Evolutionary conservation across 768 basidiomycete species (phyloP), one percentile per base, ranked within the genome.

Genomic region (Termitomyces sp.): DNA sequence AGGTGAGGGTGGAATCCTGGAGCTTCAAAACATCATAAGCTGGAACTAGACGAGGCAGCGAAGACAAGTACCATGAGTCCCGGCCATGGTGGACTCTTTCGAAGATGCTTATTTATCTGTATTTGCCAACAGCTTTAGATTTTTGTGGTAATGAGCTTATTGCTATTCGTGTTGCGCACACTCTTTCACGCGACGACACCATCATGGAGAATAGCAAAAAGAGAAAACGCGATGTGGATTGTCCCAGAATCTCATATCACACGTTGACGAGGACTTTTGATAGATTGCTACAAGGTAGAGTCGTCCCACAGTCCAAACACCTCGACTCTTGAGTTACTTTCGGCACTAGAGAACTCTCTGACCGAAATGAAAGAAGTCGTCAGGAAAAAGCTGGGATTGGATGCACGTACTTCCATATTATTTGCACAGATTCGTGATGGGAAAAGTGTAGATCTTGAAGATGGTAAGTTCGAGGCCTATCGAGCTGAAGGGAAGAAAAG

Each of bases 1-100:
- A 94, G 79, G 69, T 94, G 94, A 40, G 94, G 94, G 71, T 93
- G 81, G 67, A 96, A 96, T 63, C 93, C 94, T 73, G 86, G 73
- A 65, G 78, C 86, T 86, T 57, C 20, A 65, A 12, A 33, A 26
- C 12, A 61, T 26, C 44, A 54, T 47, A 24, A 52, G 46, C 56
- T 48, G 47, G 46, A 52, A 42, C 4, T 45, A 45, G 35, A 49
- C 10, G 45, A 38, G 30, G 54, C 49, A 42, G 54, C 47, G 51
- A 40, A 59, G 62, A 66, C n/a, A 42, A 42, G 40, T 65, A 75
- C 73, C 69, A 67, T 72, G 69, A 63, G 69, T 70, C 67, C 76
- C 77, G 61, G 77, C 76, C 77, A 80, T 79, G 64, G 63, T 72
- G 54, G 63, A 59, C 56, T 63, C 42, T 62, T 63, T 64, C 32